A percentile compares a stretch with the other conserved stretches of the same genome.
phyloP scores from a whole-genome alignment of 768 basidiomycete genomes.

The Macrolepiota albuminosa region DNA sequence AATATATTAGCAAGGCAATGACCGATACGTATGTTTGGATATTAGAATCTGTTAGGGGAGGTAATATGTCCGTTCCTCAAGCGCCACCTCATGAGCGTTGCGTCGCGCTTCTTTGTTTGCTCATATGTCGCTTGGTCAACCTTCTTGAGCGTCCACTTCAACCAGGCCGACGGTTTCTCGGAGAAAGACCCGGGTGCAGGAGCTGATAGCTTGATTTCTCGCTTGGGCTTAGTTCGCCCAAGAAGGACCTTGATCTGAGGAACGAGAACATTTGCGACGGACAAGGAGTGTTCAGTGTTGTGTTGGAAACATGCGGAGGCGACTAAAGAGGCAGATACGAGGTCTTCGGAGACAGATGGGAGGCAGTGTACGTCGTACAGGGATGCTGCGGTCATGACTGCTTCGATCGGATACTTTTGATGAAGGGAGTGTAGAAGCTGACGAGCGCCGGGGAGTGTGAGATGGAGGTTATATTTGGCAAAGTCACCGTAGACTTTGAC shows the following conservation, averaged over 20 bases:
- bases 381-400: constrained; percentile 45
- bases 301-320: constrained; percentile 50
- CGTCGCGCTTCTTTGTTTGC: constrained; percentile 7
- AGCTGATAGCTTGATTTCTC: background rate
- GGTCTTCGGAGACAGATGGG: constrained; percentile 49
- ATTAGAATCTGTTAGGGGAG: background rate
- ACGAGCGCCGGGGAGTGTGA: constrained; percentile 46
- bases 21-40: background rate
- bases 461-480: constrained; percentile 52
- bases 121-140: constrained; percentile 21
- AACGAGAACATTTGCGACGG: constrained; percentile 38
- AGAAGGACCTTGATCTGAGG: constrained; percentile 11
- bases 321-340: constrained; percentile 52
- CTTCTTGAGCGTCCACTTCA: constrained; percentile 24
- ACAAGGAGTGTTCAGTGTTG: constrained; percentile 30
- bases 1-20: background rate
- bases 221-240: background rate
- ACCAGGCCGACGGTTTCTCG: constrained; percentile 21
- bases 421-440: constrained; percentile 46
- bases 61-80: background rate
- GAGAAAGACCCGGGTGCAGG: background rate
- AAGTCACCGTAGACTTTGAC: constrained; percentile 59
- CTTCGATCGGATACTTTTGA: constrained; percentile 36
- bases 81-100: background rate
- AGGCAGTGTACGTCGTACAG: constrained; percentile 53